phyloP scores from a whole-genome alignment of 2,329 filamentous ascomycete genomes.

The Exophiala sp. region DNA sequence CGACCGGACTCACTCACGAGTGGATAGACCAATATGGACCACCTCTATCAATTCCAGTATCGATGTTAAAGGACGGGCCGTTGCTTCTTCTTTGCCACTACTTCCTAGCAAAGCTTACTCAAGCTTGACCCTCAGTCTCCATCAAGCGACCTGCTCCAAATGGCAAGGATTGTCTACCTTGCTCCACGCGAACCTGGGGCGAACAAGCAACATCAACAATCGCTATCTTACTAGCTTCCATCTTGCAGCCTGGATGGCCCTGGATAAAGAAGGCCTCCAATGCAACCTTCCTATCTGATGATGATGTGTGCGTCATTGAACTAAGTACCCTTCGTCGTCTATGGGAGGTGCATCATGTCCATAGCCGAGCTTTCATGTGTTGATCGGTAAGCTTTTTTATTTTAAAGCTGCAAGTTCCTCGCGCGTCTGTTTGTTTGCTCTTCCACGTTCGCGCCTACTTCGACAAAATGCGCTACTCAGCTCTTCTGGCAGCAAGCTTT shows the following conservation, averaged over 20 bases:
- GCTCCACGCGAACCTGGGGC: constrained; percentile 10
- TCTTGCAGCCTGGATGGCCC: background rate
- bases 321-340: too few species aligned
- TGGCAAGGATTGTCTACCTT: constrained; percentile 16
- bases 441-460: background rate
- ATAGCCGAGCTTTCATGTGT: too few species aligned
- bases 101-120: too few species aligned
- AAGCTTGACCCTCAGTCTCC: background rate
- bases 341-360: too few species aligned
- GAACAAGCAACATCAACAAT: constrained; percentile 4
- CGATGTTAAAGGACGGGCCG: too few species aligned
- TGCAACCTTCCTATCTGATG: constrained; percentile 23
- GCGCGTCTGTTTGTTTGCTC: background rate
- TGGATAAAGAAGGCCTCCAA: background rate
- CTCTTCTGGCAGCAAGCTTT: constrained; percentile 13
- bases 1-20: too few species aligned
- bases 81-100: too few species aligned
- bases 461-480: constrained; percentile 12
- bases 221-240: background rate
- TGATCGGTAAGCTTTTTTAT: too few species aligned
- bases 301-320: too few species aligned
- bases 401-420: background rate
- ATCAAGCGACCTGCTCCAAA: constrained; percentile 14
- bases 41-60: too few species aligned
- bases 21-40: too few species aligned